These are phyloP conservation scores for Diplodia intermedia DNA, from an alignment of 2,329 filamentous ascomycete species.

Conservation along the genomic window DNA sequence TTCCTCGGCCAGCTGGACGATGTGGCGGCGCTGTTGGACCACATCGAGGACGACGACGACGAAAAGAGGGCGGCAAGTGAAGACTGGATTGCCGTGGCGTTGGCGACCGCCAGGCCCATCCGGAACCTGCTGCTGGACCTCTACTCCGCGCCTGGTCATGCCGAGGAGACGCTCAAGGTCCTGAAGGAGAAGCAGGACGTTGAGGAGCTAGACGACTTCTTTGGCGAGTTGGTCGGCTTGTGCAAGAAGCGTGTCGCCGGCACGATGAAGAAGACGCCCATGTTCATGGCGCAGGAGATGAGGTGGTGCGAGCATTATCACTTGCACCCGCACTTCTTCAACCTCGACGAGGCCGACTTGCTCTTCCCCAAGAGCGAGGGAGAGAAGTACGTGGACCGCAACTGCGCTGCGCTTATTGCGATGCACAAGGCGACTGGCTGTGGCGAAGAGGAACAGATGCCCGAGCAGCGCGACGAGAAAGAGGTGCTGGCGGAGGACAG, in stretches of 20 bases:
- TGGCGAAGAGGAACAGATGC: not conserved
- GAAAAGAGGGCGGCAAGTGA: too few species aligned
- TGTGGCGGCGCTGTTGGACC: not conserved
- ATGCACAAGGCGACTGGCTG: not conserved
- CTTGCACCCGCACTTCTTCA: not conserved
- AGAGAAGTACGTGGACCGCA: not conserved
- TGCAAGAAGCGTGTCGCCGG: not conserved
- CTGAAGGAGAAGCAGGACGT: too few species aligned
- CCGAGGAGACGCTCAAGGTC: too few species aligned
- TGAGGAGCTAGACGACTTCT: not conserved
- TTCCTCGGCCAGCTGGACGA: not conserved
- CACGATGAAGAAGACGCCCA: not conserved
- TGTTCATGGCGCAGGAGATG: not conserved
- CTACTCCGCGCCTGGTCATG: too few species aligned
- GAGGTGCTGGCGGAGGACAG: not conserved
- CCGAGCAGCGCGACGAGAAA: not conserved
- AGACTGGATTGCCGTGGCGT: not conserved
- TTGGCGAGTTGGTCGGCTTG: not conserved
- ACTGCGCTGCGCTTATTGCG: not conserved
- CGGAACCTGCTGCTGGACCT: too few species aligned
- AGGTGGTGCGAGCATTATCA: constrained; percentile 8
- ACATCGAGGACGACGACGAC: too few species aligned
- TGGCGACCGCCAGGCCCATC: not conserved
- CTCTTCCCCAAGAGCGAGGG: not conserved
- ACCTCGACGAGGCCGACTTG: not conserved